A percentile compares a stretch with the other conserved stretches of the same genome.
phyloP scores from a whole-genome alignment of 257 asterid species.

The Nicotiana benthamiana region DNA sequence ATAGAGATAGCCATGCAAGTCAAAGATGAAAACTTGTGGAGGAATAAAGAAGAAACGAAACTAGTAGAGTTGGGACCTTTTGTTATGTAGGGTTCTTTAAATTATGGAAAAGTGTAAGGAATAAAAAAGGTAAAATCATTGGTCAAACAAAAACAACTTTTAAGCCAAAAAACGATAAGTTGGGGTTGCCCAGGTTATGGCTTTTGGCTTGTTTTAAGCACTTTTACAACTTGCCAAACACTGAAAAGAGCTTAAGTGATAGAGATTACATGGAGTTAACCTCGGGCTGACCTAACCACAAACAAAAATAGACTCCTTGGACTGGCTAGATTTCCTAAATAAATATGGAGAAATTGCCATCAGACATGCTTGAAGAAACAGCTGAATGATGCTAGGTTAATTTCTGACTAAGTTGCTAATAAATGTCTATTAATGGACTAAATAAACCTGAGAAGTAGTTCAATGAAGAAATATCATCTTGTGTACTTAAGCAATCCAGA shows the following conservation, averaged over 20 bases:
- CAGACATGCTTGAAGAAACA: neutral
- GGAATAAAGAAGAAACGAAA: no score
- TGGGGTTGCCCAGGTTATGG: no score
- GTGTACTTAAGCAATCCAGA: neutral
- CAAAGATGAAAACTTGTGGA: no score
- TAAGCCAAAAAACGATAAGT: no score
- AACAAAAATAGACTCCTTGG: neutral
- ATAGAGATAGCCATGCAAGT: no score
- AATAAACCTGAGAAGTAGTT: neutral
- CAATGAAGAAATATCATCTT: neutral
- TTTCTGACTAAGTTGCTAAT: conserved; percentile 1
- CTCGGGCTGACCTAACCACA: neutral
- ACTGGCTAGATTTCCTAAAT: neutral
- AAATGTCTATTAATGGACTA: neutral
- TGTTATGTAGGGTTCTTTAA: no score
- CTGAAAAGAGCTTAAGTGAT: neutral
- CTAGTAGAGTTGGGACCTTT: no score
- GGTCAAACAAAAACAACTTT: no score
- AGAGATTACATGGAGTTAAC: neutral
- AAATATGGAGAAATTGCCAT: neutral
- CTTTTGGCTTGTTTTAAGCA: no score
- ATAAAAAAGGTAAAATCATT: no score
- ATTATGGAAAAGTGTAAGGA: no score
- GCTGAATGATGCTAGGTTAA: neutral
- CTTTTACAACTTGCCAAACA: no score